A percentile compares a stretch with the other conserved stretches of the same genome.
phyloP scores from a whole-genome alignment of 2,329 filamentous ascomycete species.

The Aulographum hederae region DNA sequence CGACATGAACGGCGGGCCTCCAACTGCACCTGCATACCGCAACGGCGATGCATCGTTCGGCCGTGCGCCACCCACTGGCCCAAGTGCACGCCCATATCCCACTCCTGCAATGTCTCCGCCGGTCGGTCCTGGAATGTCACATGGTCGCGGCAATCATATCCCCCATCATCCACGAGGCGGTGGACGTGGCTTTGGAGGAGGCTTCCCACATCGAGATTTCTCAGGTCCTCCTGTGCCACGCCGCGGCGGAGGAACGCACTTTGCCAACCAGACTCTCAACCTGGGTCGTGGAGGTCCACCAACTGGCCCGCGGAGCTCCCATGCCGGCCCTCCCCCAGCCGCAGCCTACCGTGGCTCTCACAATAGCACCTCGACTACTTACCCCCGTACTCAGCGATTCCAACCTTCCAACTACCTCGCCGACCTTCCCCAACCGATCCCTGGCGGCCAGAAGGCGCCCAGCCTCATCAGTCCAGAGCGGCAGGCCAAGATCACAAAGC shows the following conservation, averaged over 20 bases:
- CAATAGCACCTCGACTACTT: constrained; percentile 25
- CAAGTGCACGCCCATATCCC: constrained; percentile 16
- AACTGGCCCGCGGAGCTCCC: constrained; percentile 17
- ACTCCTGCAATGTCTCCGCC: constrained; percentile 21
- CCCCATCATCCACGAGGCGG: constrained; percentile 18
- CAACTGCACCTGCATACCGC: no score
- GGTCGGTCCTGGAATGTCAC: constrained; percentile 15
- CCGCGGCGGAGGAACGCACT: constrained; percentile 2
- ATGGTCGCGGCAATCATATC: constrained; percentile 14
- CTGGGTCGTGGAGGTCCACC: constrained; percentile 8
- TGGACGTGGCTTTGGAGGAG: constrained; percentile 17
- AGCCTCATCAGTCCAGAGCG: constrained; percentile 24
- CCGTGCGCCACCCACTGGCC: constrained; percentile 12
- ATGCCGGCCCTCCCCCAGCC: constrained; percentile 11
- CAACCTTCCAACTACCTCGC: constrained; percentile 14
- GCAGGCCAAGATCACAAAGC: constrained; percentile 21
- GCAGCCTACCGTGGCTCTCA: constrained; percentile 21
- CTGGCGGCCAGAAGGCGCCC: constrained; percentile 19
- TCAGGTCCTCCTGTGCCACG: constrained; percentile 15
- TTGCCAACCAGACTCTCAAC: background rate
- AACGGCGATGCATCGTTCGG: no score
- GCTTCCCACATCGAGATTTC: constrained; percentile 5
- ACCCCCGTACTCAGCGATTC: constrained; percentile 29
- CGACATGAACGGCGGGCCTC: background rate
- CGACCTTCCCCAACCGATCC: constrained; percentile 24